phyloP scores from a whole-genome alignment of 352 stramenopile species.

The Globisporangium polare region DNA sequence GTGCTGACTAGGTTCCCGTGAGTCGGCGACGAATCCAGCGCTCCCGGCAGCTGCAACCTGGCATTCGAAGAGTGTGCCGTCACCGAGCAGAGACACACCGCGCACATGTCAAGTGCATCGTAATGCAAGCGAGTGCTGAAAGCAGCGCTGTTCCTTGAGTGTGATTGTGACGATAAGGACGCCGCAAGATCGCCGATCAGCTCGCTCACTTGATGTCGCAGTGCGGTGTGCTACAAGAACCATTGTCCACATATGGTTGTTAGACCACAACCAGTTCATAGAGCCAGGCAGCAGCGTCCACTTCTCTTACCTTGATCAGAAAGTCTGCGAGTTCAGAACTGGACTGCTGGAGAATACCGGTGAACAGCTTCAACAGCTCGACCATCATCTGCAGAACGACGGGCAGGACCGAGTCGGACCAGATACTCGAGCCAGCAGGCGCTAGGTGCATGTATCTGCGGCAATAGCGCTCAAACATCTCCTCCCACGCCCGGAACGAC shows the following conservation, averaged over 20 bases:
- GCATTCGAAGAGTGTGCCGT: background rate
- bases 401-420: slow-evolving; percentile 32
- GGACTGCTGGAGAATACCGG: slow-evolving; percentile 23
- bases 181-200: slow-evolving; percentile 26
- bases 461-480: slow-evolving; percentile 26
- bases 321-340: slow-evolving; percentile 19
- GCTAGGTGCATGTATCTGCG: slow-evolving; percentile 24
- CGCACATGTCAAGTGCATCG: slow-evolving; percentile 15
- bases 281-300: background rate
- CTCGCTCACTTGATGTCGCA: slow-evolving; percentile 39
- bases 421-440: slow-evolving; percentile 14
- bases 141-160: background rate
- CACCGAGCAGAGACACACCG: slow-evolving; percentile 6
- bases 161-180: slow-evolving; percentile 14
- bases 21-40: background rate
- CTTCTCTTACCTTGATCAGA: slow-evolving; percentile 26
- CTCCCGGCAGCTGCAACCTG: background rate
- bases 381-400: slow-evolving; percentile 32
- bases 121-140: slow-evolving; percentile 7
- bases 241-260: background rate
- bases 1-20: background rate
- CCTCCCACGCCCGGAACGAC: slow-evolving; percentile 35
- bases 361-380: slow-evolving; percentile 35
- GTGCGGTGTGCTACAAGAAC: slow-evolving; percentile 33
- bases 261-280: background rate